Percentiles rank a stretch among this genome's conserved stretches.
Evolutionary conservation across 441 rosid genomes (phyloP).

Genomic region (Eruca vesicaria): DNA sequence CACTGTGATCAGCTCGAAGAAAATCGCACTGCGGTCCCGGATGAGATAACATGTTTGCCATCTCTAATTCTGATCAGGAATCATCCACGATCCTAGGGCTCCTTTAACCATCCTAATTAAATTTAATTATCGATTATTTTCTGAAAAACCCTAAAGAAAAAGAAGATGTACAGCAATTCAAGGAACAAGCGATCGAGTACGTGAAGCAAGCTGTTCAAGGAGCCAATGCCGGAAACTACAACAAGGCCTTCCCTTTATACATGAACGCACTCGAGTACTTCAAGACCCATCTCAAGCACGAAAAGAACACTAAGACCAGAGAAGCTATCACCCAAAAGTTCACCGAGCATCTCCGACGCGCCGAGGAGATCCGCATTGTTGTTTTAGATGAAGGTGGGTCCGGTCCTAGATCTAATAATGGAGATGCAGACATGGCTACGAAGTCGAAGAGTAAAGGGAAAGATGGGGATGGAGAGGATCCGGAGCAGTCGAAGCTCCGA

Average conservation of each 20-base stretch:
- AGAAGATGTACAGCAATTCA: constrained; percentile 86
- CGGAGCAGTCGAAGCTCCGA: constrained; percentile 76
- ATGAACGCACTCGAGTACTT: constrained; percentile 95
- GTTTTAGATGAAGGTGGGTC: constrained; percentile 84
- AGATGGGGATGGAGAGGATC: constrained; percentile 81
- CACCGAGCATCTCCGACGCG: constrained; percentile 89
- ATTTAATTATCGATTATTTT: not conserved
- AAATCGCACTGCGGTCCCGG: no score
- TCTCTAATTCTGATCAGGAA: constrained; percentile 22
- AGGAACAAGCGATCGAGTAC: constrained; percentile 93
- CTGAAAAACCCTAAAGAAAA: not conserved
- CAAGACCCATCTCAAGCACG: constrained; percentile 90
- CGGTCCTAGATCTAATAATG: constrained; percentile 50
- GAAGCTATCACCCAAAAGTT: constrained; percentile 87
- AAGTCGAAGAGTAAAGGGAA: constrained; percentile 74
- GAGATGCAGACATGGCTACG: constrained; percentile 83
- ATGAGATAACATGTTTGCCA: no score
- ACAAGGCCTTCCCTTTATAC: constrained; percentile 83
- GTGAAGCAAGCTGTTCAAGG: constrained; percentile 85
- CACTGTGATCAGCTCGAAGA: no score
- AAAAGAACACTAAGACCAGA: constrained; percentile 76
- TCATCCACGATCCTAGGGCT: constrained; percentile 11
- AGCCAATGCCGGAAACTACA: constrained; percentile 85
- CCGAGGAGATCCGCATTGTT: constrained; percentile 92
- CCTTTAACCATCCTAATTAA: not conserved